Base-by-base conservation (phyloP, 1,139 yeast species). In the Lodderomyces margitis region DNA sequence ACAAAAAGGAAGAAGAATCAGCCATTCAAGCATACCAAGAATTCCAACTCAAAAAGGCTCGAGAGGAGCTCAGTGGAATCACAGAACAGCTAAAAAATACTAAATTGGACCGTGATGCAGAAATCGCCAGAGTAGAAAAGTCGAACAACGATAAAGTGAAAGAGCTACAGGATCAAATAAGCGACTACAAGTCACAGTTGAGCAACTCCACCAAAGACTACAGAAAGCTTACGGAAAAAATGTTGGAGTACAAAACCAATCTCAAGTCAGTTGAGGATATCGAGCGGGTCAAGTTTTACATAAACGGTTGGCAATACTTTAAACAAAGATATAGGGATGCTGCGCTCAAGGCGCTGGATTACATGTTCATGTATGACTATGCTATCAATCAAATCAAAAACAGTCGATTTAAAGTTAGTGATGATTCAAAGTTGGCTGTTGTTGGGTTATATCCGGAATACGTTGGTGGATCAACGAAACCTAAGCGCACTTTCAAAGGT, bases 361-460 rank as follows among this genome's bases (percentile, higher is more conserved):
- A 81, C 47, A 68, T 65, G 46, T 66, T 76, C 50, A 70, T 80
- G 70, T 75, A 80, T 49, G 55, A 65, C 11, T 81, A 72, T 53
- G 67, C 77, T 45, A 58, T 70, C 40, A 57, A 66, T 36, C 70
- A 80, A 17, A 67, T 80, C 35, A 69, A 67, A 42, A 66, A 69
- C 39, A 71, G 78, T 11, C 70, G 70, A 43, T 56, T 62, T 3
- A 54, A 61, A 39, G 55, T 75, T 35, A 16, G 21, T 16, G 81
- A 74, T 45, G 58, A 78, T 41, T 59, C 62, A 33, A 69, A 70
- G 48, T 57, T 79, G 41, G 69, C 71, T 20, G 65, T 62, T 37
- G 64, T 66, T 45, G 83, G 83, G 6, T 66, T 78, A 10, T 75
- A 74, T 51, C 81, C 83, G 0, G 80, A 75, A 15, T 48, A 47